Base-by-base conservation (phyloP, 192 early-diverging fungal species). In the Diversispora eburnea region DNA sequence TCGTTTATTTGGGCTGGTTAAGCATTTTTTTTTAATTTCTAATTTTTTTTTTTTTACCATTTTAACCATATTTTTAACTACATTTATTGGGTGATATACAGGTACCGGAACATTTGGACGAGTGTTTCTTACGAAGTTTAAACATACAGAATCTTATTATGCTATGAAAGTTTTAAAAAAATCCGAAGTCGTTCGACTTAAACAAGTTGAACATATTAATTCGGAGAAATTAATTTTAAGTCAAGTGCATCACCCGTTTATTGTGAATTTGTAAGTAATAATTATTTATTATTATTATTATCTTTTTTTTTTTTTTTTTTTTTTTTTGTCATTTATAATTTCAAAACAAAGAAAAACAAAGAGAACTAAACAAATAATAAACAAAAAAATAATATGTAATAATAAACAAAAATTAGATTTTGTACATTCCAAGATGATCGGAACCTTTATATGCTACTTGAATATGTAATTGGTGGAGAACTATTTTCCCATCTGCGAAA, bases 91-190 rank as follows among this genome's bases (percentile, higher is more conserved):
- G 15, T 49, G 20, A 47, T 47, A 22, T 17, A 56, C 88, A 93
- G 96, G 96, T 22, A 98, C 96, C 5, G 96, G 96, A 54, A 98
- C 96, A 52, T 98, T 98, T 83, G 96, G 95, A 3, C 84, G 97
- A 51, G 97, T 99, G 15, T 96, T 95, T 78, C 86, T 99, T 48
- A 87, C 91, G 42, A 89, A 91, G 76, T 93, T 90, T 79, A 82
- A 81, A 74, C 70, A 81, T 17, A 87, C 85, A n/a, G 78, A 83
- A 62, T 86, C 88, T 55, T 94, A 80, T 78, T 92, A 90, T 78
- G 92, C 92, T 7, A 93, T 94, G 91, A 94, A 94, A 79, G 91
- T 92, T 46, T 82, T 94, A 58, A 93, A 91, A 75, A 94, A 94
- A 71, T 81, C 87, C 43, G 91, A 94, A 69, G 90, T 94, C 0